Base-by-base conservation (phyloP, 106 monocot genomes). In the Allium sativum region DNA sequence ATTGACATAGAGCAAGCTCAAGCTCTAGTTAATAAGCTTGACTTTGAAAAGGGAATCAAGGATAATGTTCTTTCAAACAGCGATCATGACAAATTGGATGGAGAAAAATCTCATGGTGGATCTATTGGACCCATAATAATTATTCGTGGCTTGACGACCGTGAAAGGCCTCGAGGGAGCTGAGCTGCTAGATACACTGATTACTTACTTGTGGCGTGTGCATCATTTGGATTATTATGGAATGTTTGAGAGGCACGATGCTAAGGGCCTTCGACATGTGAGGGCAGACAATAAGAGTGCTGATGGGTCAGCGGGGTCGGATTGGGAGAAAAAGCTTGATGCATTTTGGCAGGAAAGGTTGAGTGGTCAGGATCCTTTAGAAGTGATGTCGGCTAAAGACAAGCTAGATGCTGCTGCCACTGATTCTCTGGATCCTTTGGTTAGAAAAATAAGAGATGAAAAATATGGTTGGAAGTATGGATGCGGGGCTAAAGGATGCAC, bases 381-480 rank as follows among this genome's bases (percentile, higher is more conserved):
- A 67, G 46, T 60, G 64, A 77, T 92, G 76, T 70, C 85, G 55
- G 92, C 82, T 3, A 92, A 90, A 60, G 92, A 99, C 52, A 92
- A 92, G 62, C 82, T 99, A 70, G 98, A 99, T 61, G 88, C 92
- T 43, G 82, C 88, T 46, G 77, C 88, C 54, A 73, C 68, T 62
- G 98, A 99, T 60, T 73, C 50, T 70, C 67, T 99, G 22, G 98
- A 99, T 68, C 98, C 98, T n/a, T 69, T 64, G 69, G 85, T 92
- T 0, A 85, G 98, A 59, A 99, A 99, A 73, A 99, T 99, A 76
- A 85, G 98, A 70, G 98, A 99, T 77, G 98, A 99, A 59, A 99
- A 99, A 66, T 99, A 99, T 61, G 98, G 98, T 47, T 99, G 98
- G 98, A 99, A 99, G 54, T 99, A 99, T 77, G 98, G 98, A 12